Base-by-base conservation (phyloP, 768 basidiomycete species). In the Podaxis carcinomalis region DNA sequence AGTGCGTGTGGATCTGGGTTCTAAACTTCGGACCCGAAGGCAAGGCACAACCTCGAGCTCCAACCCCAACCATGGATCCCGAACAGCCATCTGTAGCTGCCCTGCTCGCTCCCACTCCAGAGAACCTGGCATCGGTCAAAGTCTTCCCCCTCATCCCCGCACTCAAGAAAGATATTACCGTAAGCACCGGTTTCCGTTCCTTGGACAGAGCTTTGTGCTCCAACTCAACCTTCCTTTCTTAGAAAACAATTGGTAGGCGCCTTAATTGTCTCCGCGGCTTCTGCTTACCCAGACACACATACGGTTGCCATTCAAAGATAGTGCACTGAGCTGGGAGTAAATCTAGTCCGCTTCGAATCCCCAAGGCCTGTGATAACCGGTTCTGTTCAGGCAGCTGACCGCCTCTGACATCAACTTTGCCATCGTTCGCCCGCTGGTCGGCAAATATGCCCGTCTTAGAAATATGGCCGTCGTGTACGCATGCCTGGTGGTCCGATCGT, bases 381-480 rank as follows among this genome's bases (percentile, higher is more conserved):
- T 4, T 57, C 49, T 23, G 39, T 6, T 9, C 62, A 91, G 89
- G n/a, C 91, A 93, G 67, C 77, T 94, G 59, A 90, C 85, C 5
- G 90, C 92, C 1, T 83, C 90, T 5, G 92, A 93, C 68, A 83
- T 94, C 73, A 90, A 92, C 68, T 92, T 91, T 64, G 79, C 86
- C 19, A 78, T 93, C 54, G 85, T 93, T 19, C 84, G 90, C 5
- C 92, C 92, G 0, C 70, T 93, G 35, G 88, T 92, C 3, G 72
- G 81, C 68, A 91, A 90, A 70, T 93, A 92, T 80, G 88, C 91
- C 5, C 80, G 82, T 58, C 80, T 92, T 51, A 79, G 85, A 59
- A 93, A 92, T 69, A 80, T 90, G 75, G 84, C 90, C 10, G 77
- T 84, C 28, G 83, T 92, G 40, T 92, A 89, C 68, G 87, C 84